A percentile compares a stretch with the other conserved stretches of the same genome.
Evolutionary conservation across 2,329 filamentous ascomycete genomes (phyloP).

Genomic region (Fusarium torulosum): DNA sequence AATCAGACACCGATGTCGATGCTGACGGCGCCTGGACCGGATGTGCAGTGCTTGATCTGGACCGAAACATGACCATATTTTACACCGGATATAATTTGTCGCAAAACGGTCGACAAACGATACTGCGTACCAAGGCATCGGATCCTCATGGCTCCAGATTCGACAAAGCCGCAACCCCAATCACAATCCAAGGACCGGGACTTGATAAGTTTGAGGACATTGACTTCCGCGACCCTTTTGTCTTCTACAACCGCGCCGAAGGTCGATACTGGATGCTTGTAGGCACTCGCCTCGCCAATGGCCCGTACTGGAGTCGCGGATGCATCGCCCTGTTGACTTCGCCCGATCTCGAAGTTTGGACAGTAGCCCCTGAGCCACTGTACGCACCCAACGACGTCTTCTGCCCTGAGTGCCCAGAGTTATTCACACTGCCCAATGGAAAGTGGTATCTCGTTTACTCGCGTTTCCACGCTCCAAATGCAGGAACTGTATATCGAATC

Average conservation of each 20-base stretch:
- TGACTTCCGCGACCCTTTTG: conserved; percentile 54
- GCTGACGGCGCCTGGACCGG: conserved; percentile 54
- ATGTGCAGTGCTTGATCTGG: conserved; percentile 50
- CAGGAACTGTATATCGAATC: conserved; percentile 54
- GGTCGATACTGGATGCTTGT: conserved; percentile 55
- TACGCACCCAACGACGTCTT: conserved; percentile 53
- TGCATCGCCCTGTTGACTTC: conserved; percentile 55
- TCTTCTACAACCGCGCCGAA: conserved; percentile 51
- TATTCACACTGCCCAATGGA: conserved; percentile 52
- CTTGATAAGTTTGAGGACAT: conserved; percentile 50
- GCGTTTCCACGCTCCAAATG: conserved; percentile 52
- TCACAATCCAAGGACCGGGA: conserved; percentile 39
- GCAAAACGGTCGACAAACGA: conserved; percentile 50
- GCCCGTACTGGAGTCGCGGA: conserved; percentile 53
- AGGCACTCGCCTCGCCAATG: conserved; percentile 50
- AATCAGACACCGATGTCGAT: conserved; percentile 42
- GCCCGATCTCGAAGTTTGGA: conserved; percentile 50
- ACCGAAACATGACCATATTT: conserved; percentile 53
- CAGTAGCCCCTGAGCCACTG: conserved; percentile 49
- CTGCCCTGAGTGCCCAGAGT: conserved; percentile 55
- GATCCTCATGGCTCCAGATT: conserved; percentile 50
- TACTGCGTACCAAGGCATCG: conserved; percentile 47
- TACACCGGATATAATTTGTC: conserved; percentile 54
- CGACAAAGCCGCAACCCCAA: conserved; percentile 40
- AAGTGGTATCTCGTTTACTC: conserved; percentile 55